Conservation (phyloP, 129 eudicot species). For the Lactuca saligna region DNA sequence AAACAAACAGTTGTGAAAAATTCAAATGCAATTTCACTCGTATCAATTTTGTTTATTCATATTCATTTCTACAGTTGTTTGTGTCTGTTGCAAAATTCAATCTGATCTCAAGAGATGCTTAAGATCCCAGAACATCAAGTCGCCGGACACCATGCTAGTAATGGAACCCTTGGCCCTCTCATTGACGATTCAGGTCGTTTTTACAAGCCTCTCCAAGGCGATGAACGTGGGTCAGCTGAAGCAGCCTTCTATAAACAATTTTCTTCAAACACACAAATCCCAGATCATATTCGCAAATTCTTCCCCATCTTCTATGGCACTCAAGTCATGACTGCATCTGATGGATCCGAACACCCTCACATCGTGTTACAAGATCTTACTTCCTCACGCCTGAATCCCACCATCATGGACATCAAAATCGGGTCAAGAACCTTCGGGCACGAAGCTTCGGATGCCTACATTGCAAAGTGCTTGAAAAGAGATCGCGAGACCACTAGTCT, state of each 20-base stretch:
- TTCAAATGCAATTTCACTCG: background rate
- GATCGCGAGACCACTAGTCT: conserved; percentile 59
- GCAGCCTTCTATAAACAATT: conserved; percentile 54
- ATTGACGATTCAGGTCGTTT: conserved; percentile 71
- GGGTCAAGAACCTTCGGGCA: conserved; percentile 84
- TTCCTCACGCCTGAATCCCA: conserved; percentile 43
- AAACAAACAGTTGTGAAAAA: background rate
- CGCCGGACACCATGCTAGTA: conserved; percentile 80
- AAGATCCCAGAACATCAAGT: conserved; percentile 81
- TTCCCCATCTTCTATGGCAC: conserved; percentile 76
- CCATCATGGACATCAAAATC: conserved; percentile 77
- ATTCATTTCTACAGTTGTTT: background rate
- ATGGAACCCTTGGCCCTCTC: conserved; percentile 69
- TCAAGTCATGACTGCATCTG: conserved; percentile 62
- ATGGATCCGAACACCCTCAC: conserved; percentile 67
- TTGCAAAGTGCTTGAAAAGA: conserved; percentile 58
- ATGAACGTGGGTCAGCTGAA: conserved; percentile 65
- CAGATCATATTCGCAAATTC: conserved; percentile 48
- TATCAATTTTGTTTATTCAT: too few species aligned
- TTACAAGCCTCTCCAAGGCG: conserved; percentile 88
- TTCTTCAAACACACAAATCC: conserved; percentile 44
- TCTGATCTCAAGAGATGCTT: conserved; percentile 39
- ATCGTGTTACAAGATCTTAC: conserved; percentile 66
- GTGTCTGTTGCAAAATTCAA: background rate
- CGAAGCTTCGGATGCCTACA: conserved; percentile 54